phyloP scores from a whole-genome alignment of 805 yeast genomes.

The Metschnikowia kofuensis region DNA sequence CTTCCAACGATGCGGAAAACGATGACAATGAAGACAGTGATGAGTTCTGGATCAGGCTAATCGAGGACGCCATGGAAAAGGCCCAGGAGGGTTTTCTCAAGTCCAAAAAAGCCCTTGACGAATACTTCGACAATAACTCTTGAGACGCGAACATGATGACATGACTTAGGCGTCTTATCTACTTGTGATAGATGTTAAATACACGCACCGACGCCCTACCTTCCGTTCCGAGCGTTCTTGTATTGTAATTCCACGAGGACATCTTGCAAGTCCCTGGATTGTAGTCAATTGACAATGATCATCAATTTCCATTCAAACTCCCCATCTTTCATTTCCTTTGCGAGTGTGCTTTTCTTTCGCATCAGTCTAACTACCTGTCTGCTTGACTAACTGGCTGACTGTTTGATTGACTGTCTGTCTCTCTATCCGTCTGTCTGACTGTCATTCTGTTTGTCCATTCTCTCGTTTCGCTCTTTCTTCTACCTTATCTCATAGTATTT shows the following conservation, averaged over 20 bases:
- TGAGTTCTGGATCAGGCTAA: constrained; percentile 41
- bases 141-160: neutral
- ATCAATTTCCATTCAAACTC: too few relatives aligned
- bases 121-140: constrained; percentile 43
- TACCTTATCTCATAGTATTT: neutral
- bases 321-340: too few relatives aligned
- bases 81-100: constrained; percentile 50
- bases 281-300: too few relatives aligned
- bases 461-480: neutral
- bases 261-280: too few relatives aligned
- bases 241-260: too few relatives aligned
- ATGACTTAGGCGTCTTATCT: neutral
- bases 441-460: neutral
- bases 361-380: too few relatives aligned
- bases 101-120: constrained; percentile 50
- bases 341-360: too few relatives aligned
- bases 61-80: constrained; percentile 50
- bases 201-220: neutral
- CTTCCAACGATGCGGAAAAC: constrained; percentile 13
- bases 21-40: constrained; percentile 24
- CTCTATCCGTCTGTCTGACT: neutral
- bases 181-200: neutral
- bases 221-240: neutral
- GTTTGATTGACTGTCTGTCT: too few relatives aligned
- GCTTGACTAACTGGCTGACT: too few relatives aligned